Base-by-base conservation (phyloP, 371 early-diverging fungal genomes). In the Saksenaea oblongispora region DNA sequence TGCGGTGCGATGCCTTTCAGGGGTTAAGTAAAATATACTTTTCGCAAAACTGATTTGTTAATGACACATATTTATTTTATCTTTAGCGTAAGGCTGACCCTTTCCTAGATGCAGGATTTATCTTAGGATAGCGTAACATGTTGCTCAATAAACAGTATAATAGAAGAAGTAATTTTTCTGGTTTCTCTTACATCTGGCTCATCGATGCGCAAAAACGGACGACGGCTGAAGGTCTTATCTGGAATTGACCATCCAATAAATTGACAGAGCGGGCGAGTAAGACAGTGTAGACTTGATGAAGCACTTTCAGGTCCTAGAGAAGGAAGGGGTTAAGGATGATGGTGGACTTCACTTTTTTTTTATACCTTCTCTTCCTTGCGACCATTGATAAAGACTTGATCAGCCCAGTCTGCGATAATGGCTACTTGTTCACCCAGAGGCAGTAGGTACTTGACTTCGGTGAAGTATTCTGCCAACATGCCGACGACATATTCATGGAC, bases 401-500 rank as follows among this genome's bases (percentile, higher is more conserved):
- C 73, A 0, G 74, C 74, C 73, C 76, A 78, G n/a, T 72, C 76
- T 14, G 69, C 71, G n/a, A 80, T 51, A 1, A 72, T 51, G 1
- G 60, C 64, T 0, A 78, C 69, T 18, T 73, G 72, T 34, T 72
- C 68, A 34, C 72, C 74, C 31, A 80, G 17, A 4, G 68, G 62
- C 15, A 58, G 14, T 26, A 74, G 35, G 9, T 58, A 51, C 59
- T 75, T 75, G 31, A 69, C 62, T 2, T 74, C 73, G 1, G 56
- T 34, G 59, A 72, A 81, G 42, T 69, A 81, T 18, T 83, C 79
- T 0, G 69, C 56, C 51, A 84, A 53, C 63, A 86, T 70, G 0
- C 61, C 57, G 8, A 82, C 64, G 34, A 83, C 68, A 28, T 82
- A 71, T 47, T 76, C 72, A 53, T 86, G 82, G 0, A 78, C 75